Evolutionary conservation across 148 eudicot genomes (phyloP).

Genomic region (Agrostemma githago): DNA sequence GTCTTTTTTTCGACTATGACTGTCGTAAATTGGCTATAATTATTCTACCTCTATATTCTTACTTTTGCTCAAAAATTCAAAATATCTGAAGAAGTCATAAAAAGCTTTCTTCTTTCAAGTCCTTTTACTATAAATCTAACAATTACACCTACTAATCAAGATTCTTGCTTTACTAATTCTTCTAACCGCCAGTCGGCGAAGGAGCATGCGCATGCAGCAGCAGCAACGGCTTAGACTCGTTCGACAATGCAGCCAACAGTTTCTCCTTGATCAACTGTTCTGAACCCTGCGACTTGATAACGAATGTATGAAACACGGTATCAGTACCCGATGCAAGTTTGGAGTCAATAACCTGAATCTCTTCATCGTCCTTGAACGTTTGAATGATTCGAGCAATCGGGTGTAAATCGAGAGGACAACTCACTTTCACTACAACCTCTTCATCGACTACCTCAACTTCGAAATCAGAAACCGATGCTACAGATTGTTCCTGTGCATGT

Average conservation of each 20-base stretch:
- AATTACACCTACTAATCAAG: constrained; percentile 29
- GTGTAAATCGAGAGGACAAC: constrained; percentile 56
- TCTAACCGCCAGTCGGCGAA: constrained; percentile 28
- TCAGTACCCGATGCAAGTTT: constrained; percentile 54
- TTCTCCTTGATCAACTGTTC: constrained; percentile 69
- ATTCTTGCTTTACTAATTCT: constrained; percentile 9
- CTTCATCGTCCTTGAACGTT: constrained; percentile 57
- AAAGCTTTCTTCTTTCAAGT: constrained; percentile 19
- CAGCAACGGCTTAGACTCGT: constrained; percentile 34
- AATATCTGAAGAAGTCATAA: constrained; percentile 30
- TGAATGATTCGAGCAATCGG: constrained; percentile 59
- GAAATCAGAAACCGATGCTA: constrained; percentile 25
- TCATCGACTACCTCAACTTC: constrained; percentile 46
- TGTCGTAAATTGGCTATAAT: constrained; percentile 24
- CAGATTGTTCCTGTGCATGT: constrained; percentile 17
- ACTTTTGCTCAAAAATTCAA: constrained; percentile 30
- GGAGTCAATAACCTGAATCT: constrained; percentile 45
- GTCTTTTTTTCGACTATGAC: constrained; percentile 17
- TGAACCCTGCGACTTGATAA: constrained; percentile 50
- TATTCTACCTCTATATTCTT: constrained; percentile 34
- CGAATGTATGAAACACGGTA: constrained; percentile 65
- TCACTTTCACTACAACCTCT: constrained; percentile 58
- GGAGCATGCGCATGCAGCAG: too few relatives aligned
- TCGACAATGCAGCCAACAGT: constrained; percentile 50
- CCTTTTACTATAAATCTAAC: constrained; percentile 25